Conservation (phyloP, 192 early-diverging fungal genomes). For the Backusella morwellensis region DNA sequence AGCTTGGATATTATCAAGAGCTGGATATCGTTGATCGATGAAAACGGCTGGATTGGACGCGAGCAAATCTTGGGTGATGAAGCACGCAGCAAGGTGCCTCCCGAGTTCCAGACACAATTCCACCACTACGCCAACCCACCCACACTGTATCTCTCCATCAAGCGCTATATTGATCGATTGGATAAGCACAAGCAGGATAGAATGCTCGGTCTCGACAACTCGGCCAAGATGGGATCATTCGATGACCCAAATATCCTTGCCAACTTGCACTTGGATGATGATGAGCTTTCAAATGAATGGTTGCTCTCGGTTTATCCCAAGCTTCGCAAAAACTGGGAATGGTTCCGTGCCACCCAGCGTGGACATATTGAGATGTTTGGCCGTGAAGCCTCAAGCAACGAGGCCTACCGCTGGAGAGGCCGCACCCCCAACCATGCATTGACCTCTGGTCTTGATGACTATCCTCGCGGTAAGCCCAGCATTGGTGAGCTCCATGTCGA, state of each 20-base stretch:
- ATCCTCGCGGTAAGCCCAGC: conserved; percentile 79
- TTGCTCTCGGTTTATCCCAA: conserved; percentile 60
- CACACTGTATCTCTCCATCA: conserved; percentile 72
- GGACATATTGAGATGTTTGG: conserved; percentile 58
- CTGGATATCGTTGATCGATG: conserved; percentile 79
- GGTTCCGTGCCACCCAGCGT: conserved; percentile 78
- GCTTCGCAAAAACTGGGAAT: conserved; percentile 68
- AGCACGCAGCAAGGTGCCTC: conserved; percentile 83
- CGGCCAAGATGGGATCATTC: conserved; percentile 12
- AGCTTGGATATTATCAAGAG: conserved; percentile 78
- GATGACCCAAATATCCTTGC: conserved; percentile 27
- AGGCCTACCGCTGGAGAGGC: conserved; percentile 91
- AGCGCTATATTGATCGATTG: conserved; percentile 61
- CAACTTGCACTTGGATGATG: conserved; percentile 41
- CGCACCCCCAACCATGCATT: conserved; percentile 80
- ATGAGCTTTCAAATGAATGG: conserved; percentile 39
- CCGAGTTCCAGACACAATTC: conserved; percentile 91
- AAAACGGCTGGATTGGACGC: conserved; percentile 87
- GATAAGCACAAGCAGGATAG: conserved; percentile 19
- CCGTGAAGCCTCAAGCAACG: conserved; percentile 39
- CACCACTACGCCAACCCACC: conserved; percentile 94
- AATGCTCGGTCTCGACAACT: neutral
- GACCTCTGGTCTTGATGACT: conserved; percentile 93
- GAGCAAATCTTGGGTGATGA: conserved; percentile 95
- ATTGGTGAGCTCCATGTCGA: conserved; percentile 78